Evolutionary conservation across 2,329 filamentous ascomycete genomes (phyloP), one percentile per base, ranked within the genome.

Genomic region (Zopfia rhizophila): DNA sequence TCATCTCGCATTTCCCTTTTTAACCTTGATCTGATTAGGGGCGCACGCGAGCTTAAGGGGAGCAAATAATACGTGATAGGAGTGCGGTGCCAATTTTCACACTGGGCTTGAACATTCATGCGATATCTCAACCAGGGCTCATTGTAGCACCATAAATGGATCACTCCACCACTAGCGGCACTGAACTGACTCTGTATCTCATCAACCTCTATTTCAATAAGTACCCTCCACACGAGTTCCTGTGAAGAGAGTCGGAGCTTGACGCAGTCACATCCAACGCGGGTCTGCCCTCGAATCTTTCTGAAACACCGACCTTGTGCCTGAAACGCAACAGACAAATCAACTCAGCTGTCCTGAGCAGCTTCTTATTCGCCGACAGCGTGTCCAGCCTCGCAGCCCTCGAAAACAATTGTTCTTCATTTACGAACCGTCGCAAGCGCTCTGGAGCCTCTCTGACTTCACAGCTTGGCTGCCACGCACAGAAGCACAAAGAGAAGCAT

Each of bases 251-350:
- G n/a, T n/a, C n/a, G n/a, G n/a, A 11, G 24, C 18, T 38, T 16
- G 12, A 28, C 31, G 27, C 38, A 41, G 40, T 17, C 29, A n/a
- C 11, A 24, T 8, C 42, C 27, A 38, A 23, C 29, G 25, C 22
- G 48, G 16, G 36, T 23, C 42, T 21, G 33, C 49, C 27, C 45
- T 45, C 48, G 39, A 49, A 44, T 55, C 36, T 47, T 31, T 43
- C 57, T 67, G 68, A 70, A 71, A 70, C 63, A 38, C 61, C 45
- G 46, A 53, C 46, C 57, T 45, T 37, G 41, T 37, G 31, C 39
- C 61, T 71, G 68, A 71, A 69, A 71, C 68, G 45, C 57, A 45
- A 40, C 38, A 53, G 42, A 53, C 56, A 54, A 47, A 55, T 68
- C 62, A 66, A 63, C 55, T 68, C 56, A 53, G 51, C 31, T 17